A percentile compares a stretch with the other conserved stretches of the same genome.
phyloP scores from a whole-genome alignment of 495 filamentous ascomycete genomes.

The Podospora appendiculata region DNA sequence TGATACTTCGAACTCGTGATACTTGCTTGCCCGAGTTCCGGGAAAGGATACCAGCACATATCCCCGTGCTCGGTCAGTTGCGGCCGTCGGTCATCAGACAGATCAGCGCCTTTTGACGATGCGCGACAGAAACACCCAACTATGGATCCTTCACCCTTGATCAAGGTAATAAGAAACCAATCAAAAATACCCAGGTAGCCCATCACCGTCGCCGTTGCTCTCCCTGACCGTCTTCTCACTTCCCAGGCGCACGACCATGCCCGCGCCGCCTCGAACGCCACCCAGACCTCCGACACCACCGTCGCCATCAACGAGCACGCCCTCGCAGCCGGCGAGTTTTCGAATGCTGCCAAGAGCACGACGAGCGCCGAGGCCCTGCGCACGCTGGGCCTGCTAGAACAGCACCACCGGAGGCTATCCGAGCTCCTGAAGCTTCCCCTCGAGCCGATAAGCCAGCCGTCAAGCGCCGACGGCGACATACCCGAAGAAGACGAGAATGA shows the following conservation, averaged over 20 bases:
- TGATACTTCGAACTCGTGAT: too few species aligned
- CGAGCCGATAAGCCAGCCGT: conserved; percentile 46
- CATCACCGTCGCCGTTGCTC: neutral
- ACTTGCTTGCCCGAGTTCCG: too few species aligned
- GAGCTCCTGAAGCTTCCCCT: conserved; percentile 65
- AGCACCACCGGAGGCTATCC: conserved; percentile 75
- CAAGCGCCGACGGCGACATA: conserved; percentile 24
- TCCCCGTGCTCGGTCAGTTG: neutral
- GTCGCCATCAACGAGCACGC: conserved; percentile 82
- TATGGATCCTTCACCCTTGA: conserved; percentile 39
- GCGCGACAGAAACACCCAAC: neutral
- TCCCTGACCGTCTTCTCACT: conserved; percentile 3
- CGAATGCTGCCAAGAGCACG: conserved; percentile 67
- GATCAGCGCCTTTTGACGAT: neutral
- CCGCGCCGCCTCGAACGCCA: conserved; percentile 65
- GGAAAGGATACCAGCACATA: neutral
- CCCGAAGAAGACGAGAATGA: conserved; percentile 32
- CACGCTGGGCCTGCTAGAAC: conserved; percentile 74
- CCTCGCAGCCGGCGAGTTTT: conserved; percentile 82
- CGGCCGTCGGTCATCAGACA: neutral
- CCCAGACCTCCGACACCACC: conserved; percentile 65
- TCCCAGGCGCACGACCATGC: conserved; percentile 85
- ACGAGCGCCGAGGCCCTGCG: conserved; percentile 76
- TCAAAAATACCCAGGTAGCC: neutral
- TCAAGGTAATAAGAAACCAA: conserved; percentile 23